These are phyloP conservation scores for Aegilops longissima DNA, from an alignment of 176 grass and related monocot genomes.

Conservation along the genomic window DNA sequence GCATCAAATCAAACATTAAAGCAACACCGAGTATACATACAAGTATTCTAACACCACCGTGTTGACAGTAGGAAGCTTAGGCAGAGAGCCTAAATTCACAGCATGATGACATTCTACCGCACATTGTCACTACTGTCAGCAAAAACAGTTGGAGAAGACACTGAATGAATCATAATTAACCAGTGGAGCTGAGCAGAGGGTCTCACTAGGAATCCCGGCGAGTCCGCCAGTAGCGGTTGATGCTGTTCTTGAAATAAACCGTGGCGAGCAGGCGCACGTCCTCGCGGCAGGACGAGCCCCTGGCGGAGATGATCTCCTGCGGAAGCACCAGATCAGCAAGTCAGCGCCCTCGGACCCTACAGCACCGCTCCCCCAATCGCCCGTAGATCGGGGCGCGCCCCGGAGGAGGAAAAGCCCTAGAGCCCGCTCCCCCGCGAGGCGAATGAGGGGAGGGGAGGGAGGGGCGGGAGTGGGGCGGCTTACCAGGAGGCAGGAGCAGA, in stretches of 20 bases:
- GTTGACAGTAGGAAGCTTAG: not conserved
- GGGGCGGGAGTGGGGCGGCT: constrained; percentile 14
- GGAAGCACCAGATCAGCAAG: constrained; percentile 20
- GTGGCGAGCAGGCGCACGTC: constrained; percentile 89
- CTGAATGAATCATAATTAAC: not conserved
- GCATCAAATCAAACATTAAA: not conserved
- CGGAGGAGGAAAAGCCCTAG: constrained; percentile 27
- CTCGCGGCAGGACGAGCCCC: constrained; percentile 72
- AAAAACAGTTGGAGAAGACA: not conserved
- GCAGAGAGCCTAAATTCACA: not conserved
- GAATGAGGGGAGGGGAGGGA: not conserved
- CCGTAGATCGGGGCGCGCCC: not conserved
- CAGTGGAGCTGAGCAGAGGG: not conserved
- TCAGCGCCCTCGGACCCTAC: not conserved
- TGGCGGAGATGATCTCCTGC: constrained; percentile 91
- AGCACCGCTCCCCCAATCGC: not conserved
- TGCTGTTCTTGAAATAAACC: constrained; percentile 98
- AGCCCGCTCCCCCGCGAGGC: not conserved
- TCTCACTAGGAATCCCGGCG: constrained; percentile 80
- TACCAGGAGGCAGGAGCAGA: constrained; percentile 99
- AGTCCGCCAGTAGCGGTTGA: constrained; percentile 88
- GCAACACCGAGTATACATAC: not conserved
- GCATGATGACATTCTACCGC: not conserved
- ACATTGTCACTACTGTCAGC: not conserved
- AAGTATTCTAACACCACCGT: not conserved